Evolutionary conservation across 1,284 basidiomycete species (phyloP), one percentile per base, ranked within the genome.

Genomic region (Irpex lacteus): DNA sequence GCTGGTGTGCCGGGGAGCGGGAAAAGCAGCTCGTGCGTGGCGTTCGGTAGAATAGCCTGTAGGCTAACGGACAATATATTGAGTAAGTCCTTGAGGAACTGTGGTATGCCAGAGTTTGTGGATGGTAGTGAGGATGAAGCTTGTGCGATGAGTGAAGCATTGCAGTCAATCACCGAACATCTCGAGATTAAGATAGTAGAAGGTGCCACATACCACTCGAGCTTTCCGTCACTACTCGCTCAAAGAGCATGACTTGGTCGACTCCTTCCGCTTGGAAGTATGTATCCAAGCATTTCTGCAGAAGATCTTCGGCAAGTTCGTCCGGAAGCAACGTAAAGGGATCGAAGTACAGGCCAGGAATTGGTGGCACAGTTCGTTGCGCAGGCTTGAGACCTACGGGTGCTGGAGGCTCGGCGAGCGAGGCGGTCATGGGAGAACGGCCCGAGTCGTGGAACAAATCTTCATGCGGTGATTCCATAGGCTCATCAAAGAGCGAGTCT

Each of bases 171-270:
- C 18, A n/a, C 15, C 3, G 3, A 44, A 44, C 8, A 56, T 56
- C 63, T 53, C 40, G 56, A 38, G 60, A 55, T 3, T 7, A 56
- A 34, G 54, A 56, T 21, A 4, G 26, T 26, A 26, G 26, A 26
- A 26, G 26, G 26, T 26, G 26, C 26, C 26, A 56, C 54, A 56
- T 34, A 56, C 54, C 54, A 34, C 26, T 26, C 13, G 9, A 7
- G 54, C 26, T 18, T 59, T 13, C 50, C 37, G 32, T 44, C 26
- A 60, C 19, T 70, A 74, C 77, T 52, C 85, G 82, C 59, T 85
- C 87, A 69, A 94, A 94, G 11, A 93, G 81, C 92, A 93, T 93
- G 62, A 90, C 81, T 72, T 92, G 90, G 70, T 92, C 90, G 53
- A 83, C 77, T 53, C 77, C 70, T 11, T 76, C 76, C 21, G 73